phyloP scores from a whole-genome alignment of 352 stramenopile species.

The Phytophthora quininea region DNA sequence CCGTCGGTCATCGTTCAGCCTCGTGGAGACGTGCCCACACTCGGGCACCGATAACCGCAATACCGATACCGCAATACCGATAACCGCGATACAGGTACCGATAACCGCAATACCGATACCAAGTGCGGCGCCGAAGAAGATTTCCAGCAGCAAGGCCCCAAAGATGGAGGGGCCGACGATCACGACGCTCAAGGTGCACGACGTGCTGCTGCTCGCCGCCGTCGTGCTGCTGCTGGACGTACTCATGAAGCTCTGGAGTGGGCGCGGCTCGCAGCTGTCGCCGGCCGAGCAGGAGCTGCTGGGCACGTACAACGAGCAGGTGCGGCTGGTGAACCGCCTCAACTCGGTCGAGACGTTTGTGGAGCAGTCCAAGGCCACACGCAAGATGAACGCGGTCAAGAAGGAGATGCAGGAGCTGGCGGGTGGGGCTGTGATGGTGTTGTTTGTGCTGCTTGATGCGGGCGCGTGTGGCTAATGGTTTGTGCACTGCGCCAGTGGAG shows the following conservation, averaged over 20 bases:
- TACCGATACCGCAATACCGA: no score
- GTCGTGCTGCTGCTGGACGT: conserved; percentile 62
- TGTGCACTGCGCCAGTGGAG: conserved; percentile 48
- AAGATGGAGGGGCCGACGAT: conserved; percentile 46
- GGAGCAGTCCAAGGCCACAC: conserved; percentile 85
- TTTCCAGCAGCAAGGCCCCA: no score
- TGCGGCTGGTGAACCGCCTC: conserved; percentile 79
- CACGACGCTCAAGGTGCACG: conserved; percentile 63
- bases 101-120: no score
- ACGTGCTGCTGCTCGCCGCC: conserved; percentile 72
- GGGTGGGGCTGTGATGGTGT: conserved; percentile 35
- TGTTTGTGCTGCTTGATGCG: neutral
- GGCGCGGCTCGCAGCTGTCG: conserved; percentile 58
- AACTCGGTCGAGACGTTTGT: conserved; percentile 91
- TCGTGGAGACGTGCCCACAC: conserved; percentile 40
- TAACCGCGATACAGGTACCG: no score
- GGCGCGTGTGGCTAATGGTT: conserved; percentile 9
- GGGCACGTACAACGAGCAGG: conserved; percentile 76
- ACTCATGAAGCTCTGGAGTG: conserved; percentile 59
- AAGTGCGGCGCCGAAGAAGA: no score
- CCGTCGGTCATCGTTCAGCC: conserved; percentile 74
- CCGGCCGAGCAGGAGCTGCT: conserved; percentile 60
- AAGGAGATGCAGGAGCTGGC: conserved; percentile 85
- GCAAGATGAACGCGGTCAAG: conserved; percentile 87
- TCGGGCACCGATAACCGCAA: no score